phyloP scores from a whole-genome alignment of 2,329 filamentous ascomycete species.

The Monosporascus sp. region DNA sequence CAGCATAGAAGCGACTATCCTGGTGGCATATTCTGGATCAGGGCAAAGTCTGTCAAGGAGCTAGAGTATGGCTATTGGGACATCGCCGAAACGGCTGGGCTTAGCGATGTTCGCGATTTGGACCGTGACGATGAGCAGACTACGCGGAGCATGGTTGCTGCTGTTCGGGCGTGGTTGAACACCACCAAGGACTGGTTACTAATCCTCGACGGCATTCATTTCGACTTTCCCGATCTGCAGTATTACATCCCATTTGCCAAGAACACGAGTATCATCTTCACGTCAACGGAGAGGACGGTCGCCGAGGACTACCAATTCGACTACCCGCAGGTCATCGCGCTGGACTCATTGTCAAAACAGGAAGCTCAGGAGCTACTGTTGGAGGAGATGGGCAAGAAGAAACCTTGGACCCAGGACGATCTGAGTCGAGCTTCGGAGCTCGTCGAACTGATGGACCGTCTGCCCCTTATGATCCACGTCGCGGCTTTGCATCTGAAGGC shows the following conservation, averaged over 20 bases:
- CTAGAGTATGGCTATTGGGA: slow-evolving; percentile 59
- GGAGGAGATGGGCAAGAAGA: slow-evolving; percentile 54
- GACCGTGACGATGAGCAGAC: slow-evolving; percentile 33
- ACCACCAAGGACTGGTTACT: slow-evolving; percentile 59
- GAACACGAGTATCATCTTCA: slow-evolving; percentile 62
- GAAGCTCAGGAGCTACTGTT: slow-evolving; percentile 58
- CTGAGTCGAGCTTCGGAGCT: slow-evolving; percentile 52
- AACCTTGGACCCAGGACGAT: slow-evolving; percentile 50
- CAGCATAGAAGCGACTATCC: slow-evolving; percentile 52
- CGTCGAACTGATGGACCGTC: slow-evolving; percentile 56
- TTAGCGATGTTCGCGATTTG: slow-evolving; percentile 37
- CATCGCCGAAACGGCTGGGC: slow-evolving; percentile 52
- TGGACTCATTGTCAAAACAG: slow-evolving; percentile 47
- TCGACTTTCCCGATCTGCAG: slow-evolving; percentile 50
- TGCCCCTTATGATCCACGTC: slow-evolving; percentile 64
- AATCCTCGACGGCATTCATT: slow-evolving; percentile 61
- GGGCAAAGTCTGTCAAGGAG: slow-evolving; percentile 54
- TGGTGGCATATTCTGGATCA: slow-evolving; percentile 66
- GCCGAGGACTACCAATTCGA: slow-evolving; percentile 51
- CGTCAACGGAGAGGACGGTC: slow-evolving; percentile 55
- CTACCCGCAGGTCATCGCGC: slow-evolving; percentile 51
- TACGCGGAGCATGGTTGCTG: slow-evolving; percentile 43
- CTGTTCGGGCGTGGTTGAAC: slow-evolving; percentile 58
- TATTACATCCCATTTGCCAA: slow-evolving; percentile 59
- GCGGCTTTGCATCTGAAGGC: slow-evolving; percentile 57